phyloP scores from a whole-genome alignment of 1,139 yeast genomes.

The Candida tropicalis region DNA sequence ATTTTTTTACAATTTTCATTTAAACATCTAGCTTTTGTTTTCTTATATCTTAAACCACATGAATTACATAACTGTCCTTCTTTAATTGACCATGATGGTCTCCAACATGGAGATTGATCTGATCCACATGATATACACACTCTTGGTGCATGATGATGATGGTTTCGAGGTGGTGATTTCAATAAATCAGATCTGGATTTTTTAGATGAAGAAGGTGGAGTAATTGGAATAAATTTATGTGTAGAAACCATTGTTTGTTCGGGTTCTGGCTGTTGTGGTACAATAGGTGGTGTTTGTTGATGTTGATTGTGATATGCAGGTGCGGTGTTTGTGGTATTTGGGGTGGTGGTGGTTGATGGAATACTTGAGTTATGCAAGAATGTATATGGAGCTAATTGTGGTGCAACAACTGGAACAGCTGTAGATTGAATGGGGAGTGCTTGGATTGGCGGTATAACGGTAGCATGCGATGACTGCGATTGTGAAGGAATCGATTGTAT shows the following conservation, averaged over 20 bases:
- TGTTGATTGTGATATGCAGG: conserved; percentile 15
- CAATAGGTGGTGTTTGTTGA: conserved; percentile 16
- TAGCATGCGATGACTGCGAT: conserved; percentile 4
- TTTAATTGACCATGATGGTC: conserved; percentile 90
- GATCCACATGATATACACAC: conserved; percentile 90
- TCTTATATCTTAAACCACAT: conserved; percentile 92
- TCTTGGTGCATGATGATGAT: conserved; percentile 39
- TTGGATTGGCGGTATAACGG: conserved; percentile 10
- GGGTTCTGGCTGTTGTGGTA: conserved; percentile 8
- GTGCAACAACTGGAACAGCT: background rate
- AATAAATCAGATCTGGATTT: conserved; percentile 32
- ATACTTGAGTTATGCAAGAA: conserved; percentile 2
- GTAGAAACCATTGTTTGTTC: conserved; percentile 16
- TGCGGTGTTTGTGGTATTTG: conserved; percentile 8
- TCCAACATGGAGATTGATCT: conserved; percentile 96
- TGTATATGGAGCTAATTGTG: conserved; percentile 9
- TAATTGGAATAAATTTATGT: conserved; percentile 43
- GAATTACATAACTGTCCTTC: conserved; percentile 96
- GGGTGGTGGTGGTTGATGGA: background rate
- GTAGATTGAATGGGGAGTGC: conserved; percentile 8
- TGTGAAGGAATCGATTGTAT: no score
- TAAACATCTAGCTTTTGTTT: conserved; percentile 89
- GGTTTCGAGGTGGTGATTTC: conserved; percentile 38
- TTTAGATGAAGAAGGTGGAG: conserved; percentile 44
- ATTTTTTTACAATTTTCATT: conserved; percentile 76